Conservation (phyloP, 2,329 filamentous ascomycete genomes). For the Colletotrichum shisoi region DNA sequence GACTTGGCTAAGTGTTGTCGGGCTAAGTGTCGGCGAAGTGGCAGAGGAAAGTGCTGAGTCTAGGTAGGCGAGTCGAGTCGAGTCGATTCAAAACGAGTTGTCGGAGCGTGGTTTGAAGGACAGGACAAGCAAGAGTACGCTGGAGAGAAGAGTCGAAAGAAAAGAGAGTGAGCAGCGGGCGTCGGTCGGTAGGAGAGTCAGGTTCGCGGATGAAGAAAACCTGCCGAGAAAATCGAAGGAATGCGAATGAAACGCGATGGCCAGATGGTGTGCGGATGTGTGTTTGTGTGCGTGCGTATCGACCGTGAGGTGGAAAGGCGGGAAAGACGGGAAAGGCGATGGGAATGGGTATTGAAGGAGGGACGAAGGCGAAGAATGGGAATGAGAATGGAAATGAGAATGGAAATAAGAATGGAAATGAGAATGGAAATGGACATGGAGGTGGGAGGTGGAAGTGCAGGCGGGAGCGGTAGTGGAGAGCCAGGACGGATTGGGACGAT, state of each 20-base stretch:
- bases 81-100: too few relatives aligned
- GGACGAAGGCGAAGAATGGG: conserved; percentile 8
- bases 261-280: not conserved
- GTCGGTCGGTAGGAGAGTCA: conserved; percentile 4
- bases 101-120: not conserved
- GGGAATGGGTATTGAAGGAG: conserved; percentile 17
- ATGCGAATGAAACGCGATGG: conserved; percentile 14
- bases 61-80: too few relatives aligned
- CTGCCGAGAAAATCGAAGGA: conserved; percentile 4
- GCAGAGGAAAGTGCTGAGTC: not conserved
- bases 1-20: not conserved
- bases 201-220: conserved; percentile 11
- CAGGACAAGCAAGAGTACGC: not conserved
- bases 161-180: not conserved
- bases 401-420: not conserved
- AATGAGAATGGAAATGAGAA: conserved; percentile 10
- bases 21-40: conserved; percentile 1
- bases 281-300: not conserved
- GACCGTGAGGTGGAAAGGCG: not conserved
- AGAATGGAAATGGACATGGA: not conserved
- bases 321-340: not conserved
- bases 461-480: conserved; percentile 20
- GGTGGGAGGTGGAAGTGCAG: conserved; percentile 10
- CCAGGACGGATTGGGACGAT: conserved; percentile 20
- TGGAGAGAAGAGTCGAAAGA: not conserved